These are phyloP conservation scores for Eutypa lata DNA, from an alignment of 2,329 filamentous ascomycete species.

Conservation along the genomic window DNA sequence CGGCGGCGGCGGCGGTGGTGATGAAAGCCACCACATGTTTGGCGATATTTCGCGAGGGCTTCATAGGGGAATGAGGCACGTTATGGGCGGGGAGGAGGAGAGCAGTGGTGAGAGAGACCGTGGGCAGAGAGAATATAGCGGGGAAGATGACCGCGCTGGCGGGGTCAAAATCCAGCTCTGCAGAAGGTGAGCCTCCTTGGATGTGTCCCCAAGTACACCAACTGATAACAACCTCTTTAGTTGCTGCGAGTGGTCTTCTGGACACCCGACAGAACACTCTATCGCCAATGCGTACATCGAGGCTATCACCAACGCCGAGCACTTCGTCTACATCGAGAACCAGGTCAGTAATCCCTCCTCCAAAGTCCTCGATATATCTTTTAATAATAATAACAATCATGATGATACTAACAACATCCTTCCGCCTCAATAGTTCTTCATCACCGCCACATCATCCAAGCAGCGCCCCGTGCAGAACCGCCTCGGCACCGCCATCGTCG, in stretches of 20 bases:
- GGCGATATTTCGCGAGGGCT: constrained; percentile 44
- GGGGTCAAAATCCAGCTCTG: constrained; percentile 44
- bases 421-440: constrained; percentile 65
- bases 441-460: constrained; percentile 70
- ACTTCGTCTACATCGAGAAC: constrained; percentile 80
- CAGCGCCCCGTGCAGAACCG: constrained; percentile 74
- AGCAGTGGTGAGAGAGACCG: constrained; percentile 14
- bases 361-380: too few species aligned
- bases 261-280: constrained; percentile 62
- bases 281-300: constrained; percentile 83
- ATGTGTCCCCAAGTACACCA: neutral
- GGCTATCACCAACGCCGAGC: constrained; percentile 63
- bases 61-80: constrained; percentile 34
- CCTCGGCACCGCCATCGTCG: constrained; percentile 75
- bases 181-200: constrained; percentile 37
- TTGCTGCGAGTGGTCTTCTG: constrained; percentile 49
- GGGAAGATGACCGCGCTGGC: constrained; percentile 13
- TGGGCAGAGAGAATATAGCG: neutral
- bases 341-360: constrained; percentile 37
- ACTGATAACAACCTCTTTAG: constrained; percentile 28
- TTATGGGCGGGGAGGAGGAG: constrained; percentile 33
- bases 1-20: constrained; percentile 12
- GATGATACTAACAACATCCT: too few species aligned
- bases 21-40: constrained; percentile 24
- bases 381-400: too few species aligned